These are phyloP conservation scores for Fusarium dimerum DNA, from an alignment of 2,329 filamentous ascomycete species.

Conservation along the genomic window DNA sequence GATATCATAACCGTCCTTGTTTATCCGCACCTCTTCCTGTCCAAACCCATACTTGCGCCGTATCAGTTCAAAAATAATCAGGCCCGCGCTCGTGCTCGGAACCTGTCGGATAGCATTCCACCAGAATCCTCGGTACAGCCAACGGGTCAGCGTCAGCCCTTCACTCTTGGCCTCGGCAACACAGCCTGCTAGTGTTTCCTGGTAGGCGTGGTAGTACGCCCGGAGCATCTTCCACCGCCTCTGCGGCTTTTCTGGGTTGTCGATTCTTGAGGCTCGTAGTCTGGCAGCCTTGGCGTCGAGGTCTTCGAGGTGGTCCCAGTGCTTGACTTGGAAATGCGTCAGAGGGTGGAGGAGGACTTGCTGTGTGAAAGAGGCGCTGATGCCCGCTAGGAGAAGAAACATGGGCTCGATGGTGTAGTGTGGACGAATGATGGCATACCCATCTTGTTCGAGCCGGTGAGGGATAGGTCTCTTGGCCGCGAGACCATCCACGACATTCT, in stretches of 20 bases:
- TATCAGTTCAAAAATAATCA: conserved; percentile 79
- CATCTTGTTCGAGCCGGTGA: conserved; percentile 22
- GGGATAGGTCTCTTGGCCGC: conserved; percentile 46
- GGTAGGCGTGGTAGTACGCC: conserved; percentile 71
- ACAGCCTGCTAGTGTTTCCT: conserved; percentile 66
- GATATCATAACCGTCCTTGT: conserved; percentile 72
- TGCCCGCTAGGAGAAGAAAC: conserved; percentile 69
- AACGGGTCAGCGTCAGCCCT: conserved; percentile 57
- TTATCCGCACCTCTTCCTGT: conserved; percentile 63
- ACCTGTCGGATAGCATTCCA: conserved; percentile 72
- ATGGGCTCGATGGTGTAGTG: conserved; percentile 75
- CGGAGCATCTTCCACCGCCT: conserved; percentile 56
- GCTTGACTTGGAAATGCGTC: conserved; percentile 68
- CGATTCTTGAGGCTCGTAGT: conserved; percentile 38
- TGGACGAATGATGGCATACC: conserved; percentile 61
- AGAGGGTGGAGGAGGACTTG: conserved; percentile 72
- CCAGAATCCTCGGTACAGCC: conserved; percentile 73
- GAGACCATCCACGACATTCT: conserved; percentile 52
- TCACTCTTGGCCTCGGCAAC: conserved; percentile 55
- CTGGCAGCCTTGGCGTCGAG: conserved; percentile 62
- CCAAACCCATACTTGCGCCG: conserved; percentile 69
- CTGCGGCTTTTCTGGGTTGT: conserved; percentile 34
- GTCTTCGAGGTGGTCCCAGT: conserved; percentile 72
- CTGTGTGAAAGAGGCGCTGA: conserved; percentile 67
- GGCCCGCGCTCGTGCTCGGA: conserved; percentile 72